Conservation (phyloP, 441 rosid genomes). For the Brassica balearica region DNA sequence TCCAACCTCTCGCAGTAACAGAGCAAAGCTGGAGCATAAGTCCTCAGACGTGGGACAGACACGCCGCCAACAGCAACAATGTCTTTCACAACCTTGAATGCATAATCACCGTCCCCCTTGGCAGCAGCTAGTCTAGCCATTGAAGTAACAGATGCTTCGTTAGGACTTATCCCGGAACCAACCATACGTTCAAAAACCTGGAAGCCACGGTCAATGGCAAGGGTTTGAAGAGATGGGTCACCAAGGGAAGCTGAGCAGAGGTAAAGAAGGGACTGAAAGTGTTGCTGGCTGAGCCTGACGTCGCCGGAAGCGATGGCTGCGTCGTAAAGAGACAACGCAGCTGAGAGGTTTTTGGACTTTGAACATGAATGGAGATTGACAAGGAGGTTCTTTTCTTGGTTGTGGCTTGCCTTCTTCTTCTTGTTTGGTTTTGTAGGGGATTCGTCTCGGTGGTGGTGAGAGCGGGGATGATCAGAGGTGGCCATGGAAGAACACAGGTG, state of each 20-base stretch:
- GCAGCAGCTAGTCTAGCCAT: conserved; percentile 70
- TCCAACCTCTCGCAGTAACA: conserved; percentile 74
- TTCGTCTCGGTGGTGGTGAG: conserved; percentile 10
- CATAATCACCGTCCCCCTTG: conserved; percentile 74
- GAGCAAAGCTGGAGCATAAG: conserved; percentile 72
- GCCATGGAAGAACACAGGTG: conserved; percentile 22
- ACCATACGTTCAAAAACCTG: conserved; percentile 63
- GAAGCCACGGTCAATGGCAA: conserved; percentile 59
- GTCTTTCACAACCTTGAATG: conserved; percentile 64
- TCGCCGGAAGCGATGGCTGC: conserved; percentile 41
- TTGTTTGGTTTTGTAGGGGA: conserved; percentile 44
- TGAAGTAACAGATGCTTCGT: conserved; percentile 73
- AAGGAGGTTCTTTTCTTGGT: conserved; percentile 57
- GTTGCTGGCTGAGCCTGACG: conserved; percentile 55
- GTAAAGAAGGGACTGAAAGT: conserved; percentile 68
- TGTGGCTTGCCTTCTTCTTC: conserved; percentile 51
- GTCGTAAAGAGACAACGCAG: conserved; percentile 66
- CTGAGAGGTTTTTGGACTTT: conserved; percentile 59
- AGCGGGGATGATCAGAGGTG: conserved; percentile 21
- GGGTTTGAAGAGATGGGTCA: conserved; percentile 50
- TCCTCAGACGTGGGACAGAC: conserved; percentile 62
- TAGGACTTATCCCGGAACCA: conserved; percentile 54
- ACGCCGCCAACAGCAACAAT: conserved; percentile 47
- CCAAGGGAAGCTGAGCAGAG: conserved; percentile 56
- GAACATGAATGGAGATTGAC: conserved; percentile 58